Conservation (phyloP, 179 eudicot genomes). For the Drosera spatulata region DNA sequence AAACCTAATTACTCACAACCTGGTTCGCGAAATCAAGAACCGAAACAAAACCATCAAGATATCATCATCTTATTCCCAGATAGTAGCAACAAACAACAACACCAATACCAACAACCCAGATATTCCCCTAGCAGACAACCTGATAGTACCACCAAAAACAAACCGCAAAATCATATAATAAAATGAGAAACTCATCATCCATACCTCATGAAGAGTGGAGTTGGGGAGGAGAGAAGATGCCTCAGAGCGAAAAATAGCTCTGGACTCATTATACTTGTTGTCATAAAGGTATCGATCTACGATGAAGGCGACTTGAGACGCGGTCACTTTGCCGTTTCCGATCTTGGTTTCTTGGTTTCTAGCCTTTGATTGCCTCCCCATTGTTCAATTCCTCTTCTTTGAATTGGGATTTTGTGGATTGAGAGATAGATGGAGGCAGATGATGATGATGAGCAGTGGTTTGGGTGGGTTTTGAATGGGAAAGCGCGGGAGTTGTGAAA, state of each 20-base stretch:
- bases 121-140: background rate
- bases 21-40: too few species aligned
- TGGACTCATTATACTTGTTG: slow-evolving; percentile 39
- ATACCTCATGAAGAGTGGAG: slow-evolving; percentile 43
- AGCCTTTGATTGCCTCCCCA: slow-evolving; percentile 36
- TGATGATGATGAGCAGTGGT: background rate
- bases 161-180: background rate
- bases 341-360: slow-evolving; percentile 20
- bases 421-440: background rate
- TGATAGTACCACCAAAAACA: too few species aligned
- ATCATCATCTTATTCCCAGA: too few species aligned
- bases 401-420: background rate
- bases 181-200: background rate
- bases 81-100: too few species aligned
- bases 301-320: slow-evolving; percentile 74
- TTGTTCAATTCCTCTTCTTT: slow-evolving; percentile 2
- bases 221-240: slow-evolving; percentile 54
- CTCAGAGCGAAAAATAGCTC: slow-evolving; percentile 52
- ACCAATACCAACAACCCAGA: too few species aligned
- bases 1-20: too few species aligned
- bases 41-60: too few species aligned
- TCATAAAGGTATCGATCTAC: slow-evolving; percentile 81
- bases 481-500: background rate
- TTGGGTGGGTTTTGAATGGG: background rate
- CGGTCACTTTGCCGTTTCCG: slow-evolving; percentile 68